phyloP scores from a whole-genome alignment of 2,329 filamentous ascomycete species.

The Xylariales sp. region DNA sequence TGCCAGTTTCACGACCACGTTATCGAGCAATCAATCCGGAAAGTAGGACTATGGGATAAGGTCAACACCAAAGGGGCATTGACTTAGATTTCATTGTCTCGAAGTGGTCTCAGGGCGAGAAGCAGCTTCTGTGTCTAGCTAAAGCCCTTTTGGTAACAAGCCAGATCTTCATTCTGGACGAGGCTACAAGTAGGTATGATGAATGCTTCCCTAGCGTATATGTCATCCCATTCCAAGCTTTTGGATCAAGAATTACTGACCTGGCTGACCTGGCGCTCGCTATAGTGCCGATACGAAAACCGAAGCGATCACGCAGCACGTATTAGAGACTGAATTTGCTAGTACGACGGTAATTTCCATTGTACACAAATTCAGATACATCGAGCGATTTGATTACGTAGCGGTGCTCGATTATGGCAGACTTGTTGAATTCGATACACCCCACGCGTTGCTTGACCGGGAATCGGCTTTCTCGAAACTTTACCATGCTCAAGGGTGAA shows the following conservation, averaged over 20 bases:
- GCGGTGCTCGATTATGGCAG: conserved; percentile 3
- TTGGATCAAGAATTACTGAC: no score
- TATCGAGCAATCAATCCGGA: neutral
- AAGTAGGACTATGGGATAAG: neutral
- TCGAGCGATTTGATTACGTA: conserved; percentile 6
- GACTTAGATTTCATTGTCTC: neutral
- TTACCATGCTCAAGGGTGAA: neutral
- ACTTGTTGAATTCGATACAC: conserved; percentile 3
- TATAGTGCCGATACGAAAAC: conserved; percentile 4
- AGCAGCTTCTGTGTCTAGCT: neutral
- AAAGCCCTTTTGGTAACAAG: neutral
- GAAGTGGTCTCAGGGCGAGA: neutral
- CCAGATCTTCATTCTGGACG: neutral
- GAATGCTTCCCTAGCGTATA: no score
- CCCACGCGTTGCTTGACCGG: neutral
- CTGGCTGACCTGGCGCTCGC: no score
- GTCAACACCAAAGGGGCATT: neutral
- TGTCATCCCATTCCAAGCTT: neutral
- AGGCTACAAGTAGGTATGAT: conserved; percentile 1
- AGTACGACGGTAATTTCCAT: conserved; percentile 7
- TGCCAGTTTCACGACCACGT: neutral
- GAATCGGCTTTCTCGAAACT: conserved; percentile 3
- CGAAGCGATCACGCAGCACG: conserved; percentile 4
- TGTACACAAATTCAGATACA: conserved; percentile 3
- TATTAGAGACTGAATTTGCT: conserved; percentile 4